Percentiles rank a stretch among this genome's conserved stretches.
phyloP scores from a whole-genome alignment of 176 grass and related monocot species.

The Neostapfia colusana region DNA sequence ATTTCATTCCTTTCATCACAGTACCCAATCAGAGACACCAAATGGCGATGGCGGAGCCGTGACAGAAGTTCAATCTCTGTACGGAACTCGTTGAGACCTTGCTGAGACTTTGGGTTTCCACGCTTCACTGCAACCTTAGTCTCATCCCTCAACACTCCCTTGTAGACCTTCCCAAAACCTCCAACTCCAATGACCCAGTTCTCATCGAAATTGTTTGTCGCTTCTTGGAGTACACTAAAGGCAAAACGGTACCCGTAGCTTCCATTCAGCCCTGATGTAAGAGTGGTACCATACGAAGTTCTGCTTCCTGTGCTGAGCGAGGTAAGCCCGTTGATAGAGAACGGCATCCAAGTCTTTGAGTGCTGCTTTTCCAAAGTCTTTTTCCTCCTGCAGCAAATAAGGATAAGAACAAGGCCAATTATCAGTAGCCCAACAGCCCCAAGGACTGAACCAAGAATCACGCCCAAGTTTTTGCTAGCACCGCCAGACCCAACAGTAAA shows the following conservation, averaged over 20 bases:
- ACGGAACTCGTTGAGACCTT: constrained; percentile 90
- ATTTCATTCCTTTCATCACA: constrained; percentile 95
- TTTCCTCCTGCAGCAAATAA: constrained; percentile 51
- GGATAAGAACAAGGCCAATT: constrained; percentile 45
- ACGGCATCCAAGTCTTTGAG: constrained; percentile 77
- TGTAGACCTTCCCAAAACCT: constrained; percentile 95
- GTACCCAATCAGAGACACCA: constrained; percentile 88
- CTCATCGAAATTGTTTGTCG: constrained; percentile 89
- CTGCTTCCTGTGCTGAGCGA: constrained; percentile 75
- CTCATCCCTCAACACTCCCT: constrained; percentile 70
- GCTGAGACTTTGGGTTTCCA: constrained; percentile 75
- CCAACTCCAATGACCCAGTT: constrained; percentile 90
- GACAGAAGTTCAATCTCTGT: constrained; percentile 89
- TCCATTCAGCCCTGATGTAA: constrained; percentile 71
- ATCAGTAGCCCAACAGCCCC: constrained; percentile 58
- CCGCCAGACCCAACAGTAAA: constrained; percentile 46
- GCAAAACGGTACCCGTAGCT: constrained; percentile 66
- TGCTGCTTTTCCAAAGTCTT: constrained; percentile 62
- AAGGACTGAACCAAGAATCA: constrained; percentile 68
- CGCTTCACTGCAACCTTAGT: constrained; percentile 94
- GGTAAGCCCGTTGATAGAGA: constrained; percentile 74
- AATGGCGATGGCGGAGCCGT: constrained; percentile 74
- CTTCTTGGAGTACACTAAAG: constrained; percentile 70
- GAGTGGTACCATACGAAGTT: constrained; percentile 75
- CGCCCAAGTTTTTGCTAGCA: constrained; percentile 52